Percentiles rank a stretch among this genome's conserved stretches.
Evolutionary conservation across 2,329 filamentous ascomycete species (phyloP).

Genomic region (Aspergillus tanneri): DNA sequence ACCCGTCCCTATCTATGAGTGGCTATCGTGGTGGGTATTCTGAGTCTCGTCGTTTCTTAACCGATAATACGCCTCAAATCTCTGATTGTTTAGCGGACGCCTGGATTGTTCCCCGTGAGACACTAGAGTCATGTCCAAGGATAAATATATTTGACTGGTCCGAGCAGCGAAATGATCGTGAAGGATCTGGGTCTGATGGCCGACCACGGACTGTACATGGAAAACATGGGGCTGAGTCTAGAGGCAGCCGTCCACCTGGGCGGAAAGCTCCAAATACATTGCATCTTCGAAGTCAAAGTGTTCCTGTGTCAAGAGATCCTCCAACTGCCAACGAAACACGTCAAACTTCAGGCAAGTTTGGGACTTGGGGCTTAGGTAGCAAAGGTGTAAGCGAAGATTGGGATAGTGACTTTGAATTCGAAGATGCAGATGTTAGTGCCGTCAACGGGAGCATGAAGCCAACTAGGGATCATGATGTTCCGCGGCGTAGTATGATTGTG

Average conservation of each 20-base stretch:
- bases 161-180: slow-evolving; percentile 57
- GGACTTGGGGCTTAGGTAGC: slow-evolving; percentile 65
- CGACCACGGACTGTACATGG: slow-evolving; percentile 64
- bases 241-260: slow-evolving; percentile 57
- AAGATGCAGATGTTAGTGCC: slow-evolving; percentile 49
- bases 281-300: slow-evolving; percentile 66
- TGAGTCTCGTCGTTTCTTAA: no score
- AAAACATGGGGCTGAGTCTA: slow-evolving; percentile 57
- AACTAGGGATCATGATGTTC: slow-evolving; percentile 16
- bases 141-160: slow-evolving; percentile 65
- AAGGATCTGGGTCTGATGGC: slow-evolving; percentile 52
- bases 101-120: slow-evolving; percentile 16
- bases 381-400: slow-evolving; percentile 67
- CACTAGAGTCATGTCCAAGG: slow-evolving; percentile 44
- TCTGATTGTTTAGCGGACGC: no score
- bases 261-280: slow-evolving; percentile 59
- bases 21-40: slow-evolving; percentile 5
- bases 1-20: not conserved
- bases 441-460: slow-evolving; percentile 44
- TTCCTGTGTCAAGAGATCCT: slow-evolving; percentile 57
- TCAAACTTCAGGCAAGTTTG: slow-evolving; percentile 59
- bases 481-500: slow-evolving; percentile 47
- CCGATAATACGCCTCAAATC: no score
- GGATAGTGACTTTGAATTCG: slow-evolving; percentile 68
- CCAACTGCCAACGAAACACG: slow-evolving; percentile 50